Evolutionary conservation across 495 filamentous ascomycete species (phyloP), one percentile per base, ranked within the genome.

Genomic region (Podospora didyma): DNA sequence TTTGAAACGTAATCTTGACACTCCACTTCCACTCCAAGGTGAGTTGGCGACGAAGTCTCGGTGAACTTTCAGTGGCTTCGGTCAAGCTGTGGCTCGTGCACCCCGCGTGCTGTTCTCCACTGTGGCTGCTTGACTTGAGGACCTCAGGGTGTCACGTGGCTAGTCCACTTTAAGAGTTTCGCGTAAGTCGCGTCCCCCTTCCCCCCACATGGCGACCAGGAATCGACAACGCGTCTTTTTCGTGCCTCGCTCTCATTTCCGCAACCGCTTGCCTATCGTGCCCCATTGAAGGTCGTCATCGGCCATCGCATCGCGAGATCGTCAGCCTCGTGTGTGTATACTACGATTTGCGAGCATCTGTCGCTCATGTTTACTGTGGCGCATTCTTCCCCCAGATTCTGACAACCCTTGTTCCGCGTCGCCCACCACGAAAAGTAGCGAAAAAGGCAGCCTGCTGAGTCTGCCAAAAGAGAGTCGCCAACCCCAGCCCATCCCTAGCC

Each of bases 171-270:
- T 48, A 62, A 49, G 47, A 16, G 54, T 53, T 59, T 62, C 66
- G 64, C 66, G 66, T 67, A 56, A 48, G 52, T 41, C 66, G 66
- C 66, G 66, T 69, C 62, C 39, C 34, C 19, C 28, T 54, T 22
- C 53, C 47, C 60, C 59, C 53, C 59, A 65, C 59, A 53, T 23
- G 19, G n/a, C 16, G 35, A 22, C 46, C 37, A 58, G 21, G 41
- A 49, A 49, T 48, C 39, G 49, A 26, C 56, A 62, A 48, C 66
- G 64, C 66, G 64, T 64, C 56, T 64, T 63, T 59, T 64, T 60
- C 68, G 68, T 62, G 65, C 63, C 56, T 54, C 57, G 49, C 31
- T 44, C 51, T 53, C 53, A 57, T 64, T 56, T 49, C 60, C 52
- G 46, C 31, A 42, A 20, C 31, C 22, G 28, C 49, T 23, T 34